phyloP scores from a whole-genome alignment of 768 basidiomycete genomes.

The Rhodotorula toruloides region DNA sequence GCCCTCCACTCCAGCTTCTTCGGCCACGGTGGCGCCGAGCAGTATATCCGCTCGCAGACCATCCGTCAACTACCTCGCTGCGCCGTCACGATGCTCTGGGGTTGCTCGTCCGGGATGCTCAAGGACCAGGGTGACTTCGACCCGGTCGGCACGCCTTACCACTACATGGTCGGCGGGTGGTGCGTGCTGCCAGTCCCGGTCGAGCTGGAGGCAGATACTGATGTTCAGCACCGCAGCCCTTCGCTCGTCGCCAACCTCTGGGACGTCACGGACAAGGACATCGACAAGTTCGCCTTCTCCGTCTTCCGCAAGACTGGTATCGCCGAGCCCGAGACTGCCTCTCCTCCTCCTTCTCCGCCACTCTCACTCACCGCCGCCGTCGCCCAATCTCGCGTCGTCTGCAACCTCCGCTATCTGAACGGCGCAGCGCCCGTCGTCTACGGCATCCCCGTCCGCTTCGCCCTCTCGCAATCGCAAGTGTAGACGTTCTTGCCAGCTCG shows the following conservation, averaged over 20 bases:
- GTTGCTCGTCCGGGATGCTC: slow-evolving; percentile 87
- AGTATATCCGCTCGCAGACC: slow-evolving; percentile 82
- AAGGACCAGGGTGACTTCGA: slow-evolving; percentile 93
- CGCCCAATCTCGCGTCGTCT: slow-evolving; percentile 67
- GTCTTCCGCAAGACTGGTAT: slow-evolving; percentile 72
- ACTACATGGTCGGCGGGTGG: slow-evolving; percentile 98
- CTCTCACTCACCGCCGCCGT: slow-evolving; percentile 65
- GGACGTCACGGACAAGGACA: slow-evolving; percentile 97
- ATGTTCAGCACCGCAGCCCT: slow-evolving; percentile 55
- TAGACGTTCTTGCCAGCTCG: too few relatives aligned
- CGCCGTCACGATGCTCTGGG: slow-evolving; percentile 95
- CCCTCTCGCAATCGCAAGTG: slow-evolving; percentile 26
- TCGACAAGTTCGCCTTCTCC: slow-evolving; percentile 81
- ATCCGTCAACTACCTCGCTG: slow-evolving; percentile 76
- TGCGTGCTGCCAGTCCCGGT: slow-evolving; percentile 51
- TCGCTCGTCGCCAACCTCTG: slow-evolving; percentile 90
- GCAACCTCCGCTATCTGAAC: slow-evolving; percentile 87
- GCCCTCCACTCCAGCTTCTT: slow-evolving; percentile 64
- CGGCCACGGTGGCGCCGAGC: slow-evolving; percentile 92
- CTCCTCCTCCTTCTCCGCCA: background rate
- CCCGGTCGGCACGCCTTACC: slow-evolving; percentile 79
- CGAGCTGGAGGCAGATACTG: background rate
- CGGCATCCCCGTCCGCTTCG: slow-evolving; percentile 87
- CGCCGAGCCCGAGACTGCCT: background rate
- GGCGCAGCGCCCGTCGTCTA: slow-evolving; percentile 93